Percentiles rank a stretch among this genome's conserved stretches.
These are phyloP conservation scores for Arabidopsis hybrid DNA, from an alignment of 441 rosid species.

Conservation along the genomic window DNA sequence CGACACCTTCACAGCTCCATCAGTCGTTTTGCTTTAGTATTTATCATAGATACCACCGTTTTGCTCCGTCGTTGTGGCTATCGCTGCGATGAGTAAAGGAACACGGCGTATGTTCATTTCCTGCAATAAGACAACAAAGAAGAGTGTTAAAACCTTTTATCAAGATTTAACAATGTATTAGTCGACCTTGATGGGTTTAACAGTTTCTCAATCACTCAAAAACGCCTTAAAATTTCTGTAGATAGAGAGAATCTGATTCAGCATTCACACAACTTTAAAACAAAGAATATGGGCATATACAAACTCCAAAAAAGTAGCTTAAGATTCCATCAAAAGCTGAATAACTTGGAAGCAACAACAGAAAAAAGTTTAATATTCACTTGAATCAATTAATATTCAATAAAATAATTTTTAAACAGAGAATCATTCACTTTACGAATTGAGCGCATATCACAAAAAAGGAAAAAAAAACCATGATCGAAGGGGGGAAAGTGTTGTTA, in stretches of 20 bases:
- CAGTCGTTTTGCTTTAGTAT: too few species aligned
- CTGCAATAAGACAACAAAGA: slow-evolving; percentile 33
- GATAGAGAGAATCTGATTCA: slow-evolving; percentile 28
- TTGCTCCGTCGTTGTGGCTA: too few species aligned
- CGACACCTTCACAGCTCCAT: too few species aligned
- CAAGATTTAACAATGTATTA: background rate
- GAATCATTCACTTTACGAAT: too few species aligned
- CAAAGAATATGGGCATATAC: background rate
- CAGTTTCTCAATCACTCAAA: slow-evolving; percentile 16
- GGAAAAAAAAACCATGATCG: too few species aligned
- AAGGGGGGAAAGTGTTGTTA: too few species aligned
- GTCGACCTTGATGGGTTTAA: background rate
- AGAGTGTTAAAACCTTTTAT: slow-evolving; percentile 1
- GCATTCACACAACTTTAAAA: slow-evolving; percentile 6
- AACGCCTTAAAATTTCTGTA: background rate
- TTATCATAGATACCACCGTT: too few species aligned
- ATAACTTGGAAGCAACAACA: slow-evolving; percentile 27
- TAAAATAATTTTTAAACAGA: background rate
- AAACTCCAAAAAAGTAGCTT: background rate
- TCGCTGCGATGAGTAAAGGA: too few species aligned
- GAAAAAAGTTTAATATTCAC: background rate
- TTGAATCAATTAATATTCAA: background rate
- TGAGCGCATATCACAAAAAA: too few species aligned
- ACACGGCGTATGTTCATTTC: too few species aligned
- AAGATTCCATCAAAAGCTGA: slow-evolving; percentile 36